Evolutionary conservation across 306 rosid genomes (phyloP), one percentile per base, ranked within the genome.

Genomic region (Lathyrus tuberosus): DNA sequence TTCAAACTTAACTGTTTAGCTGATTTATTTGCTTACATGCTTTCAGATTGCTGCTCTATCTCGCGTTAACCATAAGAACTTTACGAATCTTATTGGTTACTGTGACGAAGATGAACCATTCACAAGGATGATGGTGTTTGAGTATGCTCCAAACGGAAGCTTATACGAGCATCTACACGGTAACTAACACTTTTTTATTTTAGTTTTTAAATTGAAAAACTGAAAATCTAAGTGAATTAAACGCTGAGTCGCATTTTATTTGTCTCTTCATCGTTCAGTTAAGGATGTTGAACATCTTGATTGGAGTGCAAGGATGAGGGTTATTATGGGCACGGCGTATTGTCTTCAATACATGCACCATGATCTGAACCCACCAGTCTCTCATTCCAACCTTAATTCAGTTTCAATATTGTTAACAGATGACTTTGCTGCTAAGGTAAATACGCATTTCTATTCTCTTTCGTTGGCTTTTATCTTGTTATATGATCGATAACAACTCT

Each of bases 331-430:
- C 52, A 79, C 81, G 3, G 87, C 91, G 66, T 95, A 91, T 77
- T 95, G 96, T 82, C 90, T 95, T 64, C 96, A 91, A 51, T 91
- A 95, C 60, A 89, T 91, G 99, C 99, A 94, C 79, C 96, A 89
- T 70, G 99, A 95, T 82, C 79, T 91, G 62, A 91, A 86, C 62
- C 99, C 99, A 53, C 97, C 97, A 1, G 84, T 89, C 24, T 57
- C 90, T 68, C 99, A 86, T 80, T 65, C 86, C 61, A 74, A 83
- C 77, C 86, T 95, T 56, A 67, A 5, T 15, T 84, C 97, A 61
- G n/a, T 67, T 46, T 43, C 88, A 44, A 79, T 95, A 70, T 84
- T 67, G 54, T 76, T 95, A 72, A 91, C 97, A 0, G 99, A 95
- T 79, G 99, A 95, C 83, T 89, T 83, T 79, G 96, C 99, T 10